These are phyloP conservation scores for Aspergillus bertholletiae DNA, from an alignment of 495 filamentous ascomycete genomes.

Conservation along the genomic window DNA sequence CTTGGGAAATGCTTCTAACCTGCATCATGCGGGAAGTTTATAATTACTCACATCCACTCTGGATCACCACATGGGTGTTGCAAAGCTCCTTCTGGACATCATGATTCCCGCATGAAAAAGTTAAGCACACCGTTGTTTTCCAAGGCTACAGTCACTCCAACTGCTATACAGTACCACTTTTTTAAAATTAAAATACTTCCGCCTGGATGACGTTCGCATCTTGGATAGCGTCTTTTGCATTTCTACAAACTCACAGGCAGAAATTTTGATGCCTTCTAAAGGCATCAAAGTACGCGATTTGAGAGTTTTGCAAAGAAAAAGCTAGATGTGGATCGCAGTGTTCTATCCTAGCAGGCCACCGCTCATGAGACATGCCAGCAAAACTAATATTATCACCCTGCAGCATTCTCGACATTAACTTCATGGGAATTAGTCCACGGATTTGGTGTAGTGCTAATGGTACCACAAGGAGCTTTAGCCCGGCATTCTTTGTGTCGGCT, in stretches of 20 bases:
- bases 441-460: not conserved
- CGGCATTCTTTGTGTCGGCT: not conserved
- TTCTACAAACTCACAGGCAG: not conserved
- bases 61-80: not conserved
- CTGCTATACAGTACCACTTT: not conserved
- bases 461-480: not conserved
- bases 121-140: not conserved
- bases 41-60: not conserved
- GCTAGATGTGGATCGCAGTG: not conserved
- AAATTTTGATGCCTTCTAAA: not conserved
- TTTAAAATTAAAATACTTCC: not conserved
- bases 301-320: not conserved
- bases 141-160: not conserved
- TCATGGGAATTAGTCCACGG: not conserved
- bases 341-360: not conserved
- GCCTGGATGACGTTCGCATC: not conserved
- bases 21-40: not conserved
- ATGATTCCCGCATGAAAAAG: not conserved
- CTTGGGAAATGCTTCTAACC: not conserved
- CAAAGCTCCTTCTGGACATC: not conserved
- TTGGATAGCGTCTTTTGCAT: not conserved
- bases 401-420: not conserved
- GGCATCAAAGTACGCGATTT: not conserved
- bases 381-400: not conserved
- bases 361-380: not conserved